These are phyloP conservation scores for Solanum bulbocastanum DNA, from an alignment of 257 asterid species.

Conservation along the genomic window DNA sequence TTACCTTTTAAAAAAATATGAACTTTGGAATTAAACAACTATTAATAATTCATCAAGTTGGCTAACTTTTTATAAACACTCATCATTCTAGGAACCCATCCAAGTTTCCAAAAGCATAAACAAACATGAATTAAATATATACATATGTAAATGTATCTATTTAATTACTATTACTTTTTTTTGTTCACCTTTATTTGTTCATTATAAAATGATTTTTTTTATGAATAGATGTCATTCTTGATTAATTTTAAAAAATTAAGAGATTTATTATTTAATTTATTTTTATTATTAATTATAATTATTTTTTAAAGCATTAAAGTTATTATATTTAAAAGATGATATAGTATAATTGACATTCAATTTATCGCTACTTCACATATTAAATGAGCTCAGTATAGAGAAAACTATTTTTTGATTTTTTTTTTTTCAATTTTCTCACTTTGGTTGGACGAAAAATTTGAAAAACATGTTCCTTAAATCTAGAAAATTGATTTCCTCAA, in stretches of 20 bases:
- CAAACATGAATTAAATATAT: neutral
- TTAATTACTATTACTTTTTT: neutral
- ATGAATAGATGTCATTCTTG: neutral
- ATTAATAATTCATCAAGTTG: neutral
- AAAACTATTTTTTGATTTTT: too few relatives aligned
- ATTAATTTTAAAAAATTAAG: too few relatives aligned
- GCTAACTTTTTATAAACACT: neutral
- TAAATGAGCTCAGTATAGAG: too few relatives aligned
- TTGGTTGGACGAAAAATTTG: too few relatives aligned
- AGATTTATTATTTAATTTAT: too few relatives aligned
- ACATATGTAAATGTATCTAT: neutral
- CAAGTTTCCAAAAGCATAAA: neutral
- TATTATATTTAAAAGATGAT: too few relatives aligned
- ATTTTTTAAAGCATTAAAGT: too few relatives aligned
- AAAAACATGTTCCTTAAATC: neutral
- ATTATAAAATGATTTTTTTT: too few relatives aligned
- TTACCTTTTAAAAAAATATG: neutral
- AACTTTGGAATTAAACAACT: neutral
- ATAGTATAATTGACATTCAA: too few relatives aligned
- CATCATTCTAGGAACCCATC: neutral
- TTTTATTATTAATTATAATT: too few relatives aligned
- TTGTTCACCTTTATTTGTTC: neutral
- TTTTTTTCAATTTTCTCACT: too few relatives aligned
- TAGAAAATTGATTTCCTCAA: neutral
- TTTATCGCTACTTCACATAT: neutral